phyloP scores from a whole-genome alignment of 2,329 filamentous ascomycete genomes.

The Xylariaceae sp. region DNA sequence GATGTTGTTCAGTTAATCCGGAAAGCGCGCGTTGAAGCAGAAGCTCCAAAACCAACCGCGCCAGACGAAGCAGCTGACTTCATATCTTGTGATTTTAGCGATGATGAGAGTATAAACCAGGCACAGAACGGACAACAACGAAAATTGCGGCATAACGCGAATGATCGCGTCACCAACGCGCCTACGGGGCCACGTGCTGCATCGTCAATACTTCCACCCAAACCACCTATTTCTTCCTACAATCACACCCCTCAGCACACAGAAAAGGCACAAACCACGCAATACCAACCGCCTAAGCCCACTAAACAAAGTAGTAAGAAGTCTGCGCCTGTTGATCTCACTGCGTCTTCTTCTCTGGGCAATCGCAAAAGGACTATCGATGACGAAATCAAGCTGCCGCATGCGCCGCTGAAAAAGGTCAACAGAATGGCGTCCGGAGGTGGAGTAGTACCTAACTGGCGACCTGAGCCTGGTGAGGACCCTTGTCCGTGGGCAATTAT shows the following conservation, averaged over 20 bases:
- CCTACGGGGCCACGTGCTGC: slow-evolving; percentile 42
- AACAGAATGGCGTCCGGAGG: slow-evolving; percentile 58
- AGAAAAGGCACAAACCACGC: neutral
- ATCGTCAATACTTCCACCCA: slow-evolving; percentile 23
- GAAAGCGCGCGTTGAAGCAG: slow-evolving; percentile 76
- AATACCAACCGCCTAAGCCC: slow-evolving; percentile 14
- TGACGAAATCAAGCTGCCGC: slow-evolving; percentile 68
- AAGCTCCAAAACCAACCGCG: slow-evolving; percentile 53
- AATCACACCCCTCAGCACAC: slow-evolving; percentile 1
- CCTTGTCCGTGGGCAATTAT: slow-evolving; percentile 67
- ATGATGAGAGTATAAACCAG: slow-evolving; percentile 53
- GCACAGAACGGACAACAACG: slow-evolving; percentile 7
- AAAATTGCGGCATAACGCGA: neutral
- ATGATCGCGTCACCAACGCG: slow-evolving; percentile 43
- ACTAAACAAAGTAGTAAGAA: slow-evolving; percentile 7
- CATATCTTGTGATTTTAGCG: slow-evolving; percentile 79
- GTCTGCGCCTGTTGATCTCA: slow-evolving; percentile 38
- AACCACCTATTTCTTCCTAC: slow-evolving; percentile 19
- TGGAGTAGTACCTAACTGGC: slow-evolving; percentile 60
- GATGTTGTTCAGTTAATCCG: slow-evolving; percentile 92
- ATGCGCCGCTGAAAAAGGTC: slow-evolving; percentile 58
- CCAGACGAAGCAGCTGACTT: slow-evolving; percentile 77
- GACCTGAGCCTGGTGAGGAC: slow-evolving; percentile 47
- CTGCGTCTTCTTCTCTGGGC: slow-evolving; percentile 57
- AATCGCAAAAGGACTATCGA: slow-evolving; percentile 77